These are phyloP conservation scores for Capsicum baccatum DNA, from an alignment of 257 asterid species.

Conservation along the genomic window DNA sequence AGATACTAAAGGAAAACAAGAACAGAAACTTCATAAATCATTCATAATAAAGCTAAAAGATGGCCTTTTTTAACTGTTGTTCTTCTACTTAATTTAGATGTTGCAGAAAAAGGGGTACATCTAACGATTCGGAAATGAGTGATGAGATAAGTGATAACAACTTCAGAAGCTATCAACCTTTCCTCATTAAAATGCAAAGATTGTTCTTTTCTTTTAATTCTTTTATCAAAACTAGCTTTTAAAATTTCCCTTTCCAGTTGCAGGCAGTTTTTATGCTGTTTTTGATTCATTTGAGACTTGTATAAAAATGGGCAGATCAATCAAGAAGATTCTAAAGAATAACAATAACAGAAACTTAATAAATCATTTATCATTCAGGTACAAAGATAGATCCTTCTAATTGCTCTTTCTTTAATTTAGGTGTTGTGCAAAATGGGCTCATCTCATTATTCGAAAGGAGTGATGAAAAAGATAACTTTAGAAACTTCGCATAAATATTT, in stretches of 20 bases:
- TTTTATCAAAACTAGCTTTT: not conserved
- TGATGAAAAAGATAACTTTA: no score
- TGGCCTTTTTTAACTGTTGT: not conserved
- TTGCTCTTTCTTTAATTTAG: not conserved
- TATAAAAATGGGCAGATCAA: no score
- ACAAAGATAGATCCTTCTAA: no score
- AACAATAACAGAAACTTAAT: no score
- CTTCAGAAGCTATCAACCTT: not conserved
- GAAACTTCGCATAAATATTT: not conserved
- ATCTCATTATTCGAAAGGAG: not conserved
- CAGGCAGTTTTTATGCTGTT: not conserved
- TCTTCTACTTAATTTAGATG: no score
- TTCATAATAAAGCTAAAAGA: not conserved
- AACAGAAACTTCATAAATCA: not conserved
- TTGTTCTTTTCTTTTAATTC: conserved; percentile 5
- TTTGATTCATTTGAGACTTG: no score
- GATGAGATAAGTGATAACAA: not conserved
- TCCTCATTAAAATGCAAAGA: conserved; percentile 1
- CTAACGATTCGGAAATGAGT: no score
- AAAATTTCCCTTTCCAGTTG: not conserved
- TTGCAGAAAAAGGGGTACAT: no score
- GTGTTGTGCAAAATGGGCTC: not conserved
- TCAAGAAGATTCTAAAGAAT: no score
- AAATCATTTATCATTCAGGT: no score
- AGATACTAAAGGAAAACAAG: not conserved